phyloP scores from a whole-genome alignment of 2,329 filamentous ascomycete species.

The Ceratocystis papillata region DNA sequence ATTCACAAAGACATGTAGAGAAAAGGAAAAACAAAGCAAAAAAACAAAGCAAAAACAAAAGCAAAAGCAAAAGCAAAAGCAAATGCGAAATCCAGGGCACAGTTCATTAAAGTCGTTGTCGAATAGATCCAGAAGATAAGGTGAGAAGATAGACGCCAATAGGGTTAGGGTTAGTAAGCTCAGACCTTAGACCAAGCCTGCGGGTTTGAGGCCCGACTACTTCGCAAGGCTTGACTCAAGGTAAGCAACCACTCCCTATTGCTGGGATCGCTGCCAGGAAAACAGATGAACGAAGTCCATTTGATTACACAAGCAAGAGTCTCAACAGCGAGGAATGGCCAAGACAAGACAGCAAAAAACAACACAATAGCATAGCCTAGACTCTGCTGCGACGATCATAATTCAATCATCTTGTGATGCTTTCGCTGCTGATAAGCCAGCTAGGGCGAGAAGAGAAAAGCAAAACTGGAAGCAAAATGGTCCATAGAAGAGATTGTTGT shows the following conservation, averaged over 20 bases:
- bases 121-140: too few relatives aligned
- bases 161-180: background rate
- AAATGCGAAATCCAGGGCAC: slow-evolving; percentile 15
- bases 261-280: background rate
- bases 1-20: background rate
- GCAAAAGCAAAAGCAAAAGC: background rate
- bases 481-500: slow-evolving; percentile 20
- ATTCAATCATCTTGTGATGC: slow-evolving; percentile 9
- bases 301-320: background rate
- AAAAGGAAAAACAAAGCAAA: slow-evolving; percentile 8
- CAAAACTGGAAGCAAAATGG: slow-evolving; percentile 15
- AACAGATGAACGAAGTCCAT: background rate
- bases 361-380: background rate
- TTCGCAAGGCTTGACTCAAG: slow-evolving; percentile 1
- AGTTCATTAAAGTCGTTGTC: slow-evolving; percentile 4
- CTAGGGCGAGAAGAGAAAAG: background rate
- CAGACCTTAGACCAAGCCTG: background rate
- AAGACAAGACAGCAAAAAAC: background rate
- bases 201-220: background rate
- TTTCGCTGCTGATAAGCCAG: background rate
- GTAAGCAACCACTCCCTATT: background rate
- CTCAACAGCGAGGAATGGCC: background rate
- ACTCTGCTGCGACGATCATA: slow-evolving; percentile 5
- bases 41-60: too few relatives aligned
- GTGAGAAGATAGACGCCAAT: too few relatives aligned